Evolutionary conservation across 331 rosid genomes (phyloP), one percentile per base, ranked within the genome.

Genomic region (Quercus lobata): DNA sequence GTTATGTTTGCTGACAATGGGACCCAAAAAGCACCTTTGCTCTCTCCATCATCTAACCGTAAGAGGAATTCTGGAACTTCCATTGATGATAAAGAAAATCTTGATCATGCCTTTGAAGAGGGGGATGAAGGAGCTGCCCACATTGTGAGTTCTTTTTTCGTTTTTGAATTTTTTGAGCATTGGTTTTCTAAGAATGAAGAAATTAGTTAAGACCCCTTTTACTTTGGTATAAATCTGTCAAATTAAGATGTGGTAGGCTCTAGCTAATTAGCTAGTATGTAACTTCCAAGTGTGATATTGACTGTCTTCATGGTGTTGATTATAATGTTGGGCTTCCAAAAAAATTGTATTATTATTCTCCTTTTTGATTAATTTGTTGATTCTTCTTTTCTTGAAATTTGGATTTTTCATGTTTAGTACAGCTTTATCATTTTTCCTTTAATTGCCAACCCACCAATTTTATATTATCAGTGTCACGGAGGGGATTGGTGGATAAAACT

Each of bases 1-100:
- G 93, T 89, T 60, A 83, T 90, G 89, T 88, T 92, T 82, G 92
- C 87, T 71, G 97, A 82, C 71, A 85, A 66, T 77, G 92, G 69
- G 79, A 80, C 61, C 76, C 83, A 58, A 73, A 84, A 80, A 79
- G 87, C 72, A 65, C 76, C 78, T 80, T 37, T 76, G 57, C 65
- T 71, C 68, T 80, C 91, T 80, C 76, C 89, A 60, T 77, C 93
- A 71, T 82, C 90, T 35, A 46, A 86, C 73, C 87, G 54, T 46
- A 87, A 79, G 52, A 34, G 19, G 77, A 84, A 83, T 62, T 76
- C 83, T 21, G 75, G 75, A 80, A 66, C 76, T 49, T 78, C 82
- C 55, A 41, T 29, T 78, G 89, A 83, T 78, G 87, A 87, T 70
- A 88, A 88, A 86, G 92, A 91, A 83, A 95, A 92, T 72, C 27